These are phyloP conservation scores for Solanum medicagineum DNA, from an alignment of 257 asterid genomes.

Conservation along the genomic window DNA sequence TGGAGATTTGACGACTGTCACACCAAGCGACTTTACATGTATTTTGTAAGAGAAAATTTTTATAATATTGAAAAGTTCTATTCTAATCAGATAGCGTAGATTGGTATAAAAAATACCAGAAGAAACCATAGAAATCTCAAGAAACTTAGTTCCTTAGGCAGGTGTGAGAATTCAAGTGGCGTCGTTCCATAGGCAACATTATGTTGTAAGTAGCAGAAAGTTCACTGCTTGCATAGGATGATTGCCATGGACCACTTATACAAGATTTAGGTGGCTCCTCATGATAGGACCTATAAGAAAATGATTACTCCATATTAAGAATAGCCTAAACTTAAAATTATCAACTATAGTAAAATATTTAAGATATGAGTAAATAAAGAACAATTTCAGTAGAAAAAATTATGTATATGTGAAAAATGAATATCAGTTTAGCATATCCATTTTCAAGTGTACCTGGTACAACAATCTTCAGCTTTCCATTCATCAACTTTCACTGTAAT, in stretches of 20 bases:
- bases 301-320: neutral
- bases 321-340: neutral
- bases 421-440: conserved; percentile 40
- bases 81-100: no score
- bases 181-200: no score
- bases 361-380: neutral
- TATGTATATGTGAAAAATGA: neutral
- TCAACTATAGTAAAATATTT: neutral
- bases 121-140: no score
- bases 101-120: no score
- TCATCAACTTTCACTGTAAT: conserved; percentile 27
- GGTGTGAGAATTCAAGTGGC: no score
- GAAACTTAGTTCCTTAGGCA: no score
- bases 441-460: conserved; percentile 29
- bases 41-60: no score
- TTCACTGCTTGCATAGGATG: conserved; percentile 20
- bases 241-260: conserved; percentile 22
- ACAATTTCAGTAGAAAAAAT: neutral
- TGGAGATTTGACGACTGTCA: no score
- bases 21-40: no score
- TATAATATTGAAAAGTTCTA: no score
- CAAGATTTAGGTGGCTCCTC: conserved; percentile 33
- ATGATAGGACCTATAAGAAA: conserved; percentile 38
- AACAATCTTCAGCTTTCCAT: conserved; percentile 39
- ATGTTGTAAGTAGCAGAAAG: neutral